These are phyloP conservation scores for Sporothrix protearum DNA, from an alignment of 2,329 filamentous ascomycete species.

Conservation along the genomic window DNA sequence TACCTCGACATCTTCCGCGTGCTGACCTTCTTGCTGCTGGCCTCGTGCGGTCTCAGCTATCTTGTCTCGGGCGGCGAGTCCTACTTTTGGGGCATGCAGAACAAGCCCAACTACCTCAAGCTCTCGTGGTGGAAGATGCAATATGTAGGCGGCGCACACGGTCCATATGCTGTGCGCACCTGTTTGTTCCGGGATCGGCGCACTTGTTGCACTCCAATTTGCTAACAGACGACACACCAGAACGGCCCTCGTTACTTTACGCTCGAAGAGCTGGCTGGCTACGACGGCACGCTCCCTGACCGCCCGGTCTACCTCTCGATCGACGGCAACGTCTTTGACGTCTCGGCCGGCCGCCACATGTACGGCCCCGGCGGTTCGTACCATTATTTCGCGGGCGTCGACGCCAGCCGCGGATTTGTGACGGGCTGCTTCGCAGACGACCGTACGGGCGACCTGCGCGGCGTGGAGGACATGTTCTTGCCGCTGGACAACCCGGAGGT, in stretches of 20 bases:
- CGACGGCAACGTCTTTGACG: slow-evolving; percentile 85
- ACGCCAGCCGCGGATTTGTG: slow-evolving; percentile 84
- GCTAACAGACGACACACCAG: not conserved
- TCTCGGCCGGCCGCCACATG: slow-evolving; percentile 81
- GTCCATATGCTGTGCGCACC: not conserved
- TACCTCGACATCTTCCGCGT: slow-evolving; percentile 68
- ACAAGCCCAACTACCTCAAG: slow-evolving; percentile 61
- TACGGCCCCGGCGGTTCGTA: slow-evolving; percentile 96
- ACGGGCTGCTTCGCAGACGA: slow-evolving; percentile 91
- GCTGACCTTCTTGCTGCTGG: slow-evolving; percentile 61
- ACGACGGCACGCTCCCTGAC: slow-evolving; percentile 70
- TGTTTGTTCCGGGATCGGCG: not conserved
- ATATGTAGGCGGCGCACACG: slow-evolving; percentile 48
- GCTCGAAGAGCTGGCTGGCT: slow-evolving; percentile 65
- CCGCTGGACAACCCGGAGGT: slow-evolving; percentile 60
- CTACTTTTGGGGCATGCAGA: slow-evolving; percentile 61
- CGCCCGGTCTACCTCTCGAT: slow-evolving; percentile 88
- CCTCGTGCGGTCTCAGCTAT: slow-evolving; percentile 70
- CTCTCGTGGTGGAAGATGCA: slow-evolving; percentile 56
- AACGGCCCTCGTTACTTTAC: slow-evolving; percentile 67
- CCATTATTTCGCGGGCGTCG: slow-evolving; percentile 89
- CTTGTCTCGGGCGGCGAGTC: slow-evolving; percentile 69
- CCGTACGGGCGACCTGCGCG: slow-evolving; percentile 76
- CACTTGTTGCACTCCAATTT: not conserved
- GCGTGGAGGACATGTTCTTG: slow-evolving; percentile 81